Base-by-base conservation (phyloP, 2,329 filamentous ascomycete genomes). In the Fusarium xyrophilum region DNA sequence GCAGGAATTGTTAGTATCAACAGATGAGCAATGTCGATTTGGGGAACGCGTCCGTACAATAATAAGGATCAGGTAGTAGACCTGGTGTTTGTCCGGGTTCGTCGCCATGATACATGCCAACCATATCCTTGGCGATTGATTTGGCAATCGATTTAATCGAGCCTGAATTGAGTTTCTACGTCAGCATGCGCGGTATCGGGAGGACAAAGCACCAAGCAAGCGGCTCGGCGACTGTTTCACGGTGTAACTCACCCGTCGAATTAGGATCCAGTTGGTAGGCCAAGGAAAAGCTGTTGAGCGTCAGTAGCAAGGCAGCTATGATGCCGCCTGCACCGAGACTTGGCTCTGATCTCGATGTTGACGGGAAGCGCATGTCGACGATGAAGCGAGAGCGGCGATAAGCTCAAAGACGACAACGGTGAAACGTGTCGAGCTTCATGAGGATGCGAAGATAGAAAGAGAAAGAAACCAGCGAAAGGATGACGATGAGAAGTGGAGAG, bases 51-150 rank as follows among this genome's bases (percentile, higher is more conserved):
- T 35, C 76, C 83, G 71, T 76, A 85, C 85, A 87, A 74, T 86
- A 87, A 63, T 87, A 86, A 55, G 84, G 85, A 13, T 79, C 73
- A 30, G 84, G 84, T 6, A 87, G 77, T 43, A 86, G 79, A 25
- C 85, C 85, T 11, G 85, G 85, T 7, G 76, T 82, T 21, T 80
- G 76, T 38, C 85, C 85, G 0, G 82, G 83, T 60, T 85, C 73
- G 68, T 87, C 71, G 44, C 86, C 85, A 27, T 76, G 56, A 61
- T 82, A 82, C 52, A 78, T 80, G 10, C 76, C 71, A 54, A 82
- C 69, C 76, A 88, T 79, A 69, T 87, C 85, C 42, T 80, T 77
- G 3, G 85, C 80, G 76, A 88, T 83, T 46, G 81, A 77, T 63
- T 82, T 84, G 17, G 86, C 80, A 14, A 84, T 79, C 38, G 77